Percentiles rank a stretch among this genome's conserved stretches.
These are phyloP conservation scores for Penicillium longicatenatum DNA, from an alignment of 495 filamentous ascomycete genomes.

Conservation along the genomic window DNA sequence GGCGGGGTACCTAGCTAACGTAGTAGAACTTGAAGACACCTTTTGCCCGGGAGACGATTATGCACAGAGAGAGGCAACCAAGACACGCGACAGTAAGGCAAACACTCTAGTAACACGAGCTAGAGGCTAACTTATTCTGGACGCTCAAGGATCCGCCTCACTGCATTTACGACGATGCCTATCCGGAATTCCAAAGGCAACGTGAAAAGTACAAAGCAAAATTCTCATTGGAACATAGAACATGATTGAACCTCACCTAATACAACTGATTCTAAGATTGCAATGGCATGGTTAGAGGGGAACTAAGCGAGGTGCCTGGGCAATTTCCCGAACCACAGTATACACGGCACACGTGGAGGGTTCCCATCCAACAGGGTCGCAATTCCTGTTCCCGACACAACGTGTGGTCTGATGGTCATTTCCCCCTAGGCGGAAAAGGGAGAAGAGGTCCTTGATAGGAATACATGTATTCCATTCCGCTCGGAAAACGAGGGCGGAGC, in stretches of 20 bases:
- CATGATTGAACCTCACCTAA: not conserved
- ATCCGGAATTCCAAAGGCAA: not conserved
- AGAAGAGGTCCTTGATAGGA: conserved; percentile 12
- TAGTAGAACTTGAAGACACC: not conserved
- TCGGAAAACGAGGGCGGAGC: conserved; percentile 1
- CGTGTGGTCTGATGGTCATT: not conserved
- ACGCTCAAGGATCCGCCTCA: not conserved
- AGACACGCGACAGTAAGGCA: not conserved
- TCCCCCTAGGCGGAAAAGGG: conserved; percentile 16
- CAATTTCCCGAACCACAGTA: not conserved
- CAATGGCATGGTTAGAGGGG: not conserved
- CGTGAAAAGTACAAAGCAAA: not conserved
- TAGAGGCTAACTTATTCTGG: not conserved
- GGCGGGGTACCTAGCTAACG: not conserved
- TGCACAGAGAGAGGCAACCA: not conserved
- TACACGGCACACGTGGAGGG: not conserved
- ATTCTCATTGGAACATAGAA: not conserved
- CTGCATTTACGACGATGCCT: conserved; percentile 5
- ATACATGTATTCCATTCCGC: not conserved
- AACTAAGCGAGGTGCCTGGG: not conserved
- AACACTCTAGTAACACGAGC: not conserved
- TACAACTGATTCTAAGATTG: not conserved
- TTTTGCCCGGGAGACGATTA: not conserved
- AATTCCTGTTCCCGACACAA: not conserved
- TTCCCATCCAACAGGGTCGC: too few species aligned